phyloP scores from a whole-genome alignment of 148 eudicot genomes.

The Silene uniflora region DNA sequence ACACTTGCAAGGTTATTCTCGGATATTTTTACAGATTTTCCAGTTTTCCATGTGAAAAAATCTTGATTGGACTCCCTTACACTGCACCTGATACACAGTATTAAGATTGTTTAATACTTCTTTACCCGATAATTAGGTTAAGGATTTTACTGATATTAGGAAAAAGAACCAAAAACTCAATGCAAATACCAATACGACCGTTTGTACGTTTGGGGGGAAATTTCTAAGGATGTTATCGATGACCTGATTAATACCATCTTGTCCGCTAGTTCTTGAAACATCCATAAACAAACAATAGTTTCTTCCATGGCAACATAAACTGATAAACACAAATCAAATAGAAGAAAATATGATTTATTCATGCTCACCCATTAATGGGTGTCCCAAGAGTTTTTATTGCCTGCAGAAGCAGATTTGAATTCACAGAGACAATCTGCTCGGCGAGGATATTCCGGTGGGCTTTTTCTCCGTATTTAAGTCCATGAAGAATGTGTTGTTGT shows the following conservation, averaged over 20 bases:
- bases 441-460: slow-evolving; percentile 56
- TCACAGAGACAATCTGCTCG: slow-evolving; percentile 61
- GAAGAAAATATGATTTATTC: slow-evolving; percentile 1
- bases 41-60: slow-evolving; percentile 26
- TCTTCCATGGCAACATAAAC: slow-evolving; percentile 9
- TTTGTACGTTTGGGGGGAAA: too few relatives aligned
- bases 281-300: neutral
- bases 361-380: slow-evolving; percentile 49
- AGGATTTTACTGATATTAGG: neutral
- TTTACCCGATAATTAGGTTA: neutral
- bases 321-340: neutral
- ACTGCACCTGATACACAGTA: slow-evolving; percentile 28
- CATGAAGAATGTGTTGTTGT: slow-evolving; percentile 86
- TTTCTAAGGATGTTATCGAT: too few relatives aligned
- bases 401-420: slow-evolving; percentile 68
- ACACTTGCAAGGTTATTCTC: slow-evolving; percentile 31
- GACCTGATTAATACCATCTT: too few relatives aligned
- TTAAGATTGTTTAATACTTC: too few relatives aligned
- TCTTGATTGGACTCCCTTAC: slow-evolving; percentile 28
- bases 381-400: slow-evolving; percentile 47
- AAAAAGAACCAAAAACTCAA: neutral
- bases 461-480: slow-evolving; percentile 70
- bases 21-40: slow-evolving; percentile 39
- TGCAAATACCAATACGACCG: neutral
- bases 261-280: too few relatives aligned